Conservation (phyloP, 2,329 filamentous ascomycete species). For the Talaromyces rugulosus region DNA sequence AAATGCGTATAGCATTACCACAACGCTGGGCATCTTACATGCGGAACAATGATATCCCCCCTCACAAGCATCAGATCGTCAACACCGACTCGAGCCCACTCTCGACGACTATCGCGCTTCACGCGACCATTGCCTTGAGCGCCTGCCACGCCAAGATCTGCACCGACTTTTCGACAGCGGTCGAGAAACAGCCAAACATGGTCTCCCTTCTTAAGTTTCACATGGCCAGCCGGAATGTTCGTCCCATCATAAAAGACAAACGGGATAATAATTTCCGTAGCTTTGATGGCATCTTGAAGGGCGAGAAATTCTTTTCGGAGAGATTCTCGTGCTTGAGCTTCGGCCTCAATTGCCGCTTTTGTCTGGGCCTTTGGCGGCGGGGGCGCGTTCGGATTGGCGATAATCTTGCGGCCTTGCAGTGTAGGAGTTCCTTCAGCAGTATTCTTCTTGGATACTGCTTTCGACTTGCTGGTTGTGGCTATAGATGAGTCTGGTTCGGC, state of each 20-base stretch:
- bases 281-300: slow-evolving; percentile 81
- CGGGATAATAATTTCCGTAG: slow-evolving; percentile 82
- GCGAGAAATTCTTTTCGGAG: slow-evolving; percentile 75
- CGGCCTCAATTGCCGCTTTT: slow-evolving; percentile 70
- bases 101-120: slow-evolving; percentile 61
- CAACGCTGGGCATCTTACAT: slow-evolving; percentile 57
- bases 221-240: slow-evolving; percentile 77
- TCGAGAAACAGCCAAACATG: slow-evolving; percentile 91
- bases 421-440: slow-evolving; percentile 28
- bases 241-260: slow-evolving; percentile 98
- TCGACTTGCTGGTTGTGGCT: slow-evolving; percentile 34
- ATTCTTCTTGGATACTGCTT: slow-evolving; percentile 31
- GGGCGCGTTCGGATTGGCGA: slow-evolving; percentile 42
- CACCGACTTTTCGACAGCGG: slow-evolving; percentile 83
- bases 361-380: slow-evolving; percentile 69
- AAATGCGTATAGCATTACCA: not conserved
- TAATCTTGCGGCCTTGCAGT: slow-evolving; percentile 30
- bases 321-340: slow-evolving; percentile 71
- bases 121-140: slow-evolving; percentile 43
- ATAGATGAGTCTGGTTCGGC: slow-evolving; percentile 40
- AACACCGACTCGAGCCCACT: slow-evolving; percentile 91
- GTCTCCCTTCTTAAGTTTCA: slow-evolving; percentile 89
- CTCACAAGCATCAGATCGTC: slow-evolving; percentile 93
- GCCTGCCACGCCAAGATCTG: slow-evolving; percentile 70
- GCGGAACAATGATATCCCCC: slow-evolving; percentile 86